These are phyloP conservation scores for Annulohypoxylon maeteangense DNA, from an alignment of 495 filamentous ascomycete genomes.

Conservation along the genomic window DNA sequence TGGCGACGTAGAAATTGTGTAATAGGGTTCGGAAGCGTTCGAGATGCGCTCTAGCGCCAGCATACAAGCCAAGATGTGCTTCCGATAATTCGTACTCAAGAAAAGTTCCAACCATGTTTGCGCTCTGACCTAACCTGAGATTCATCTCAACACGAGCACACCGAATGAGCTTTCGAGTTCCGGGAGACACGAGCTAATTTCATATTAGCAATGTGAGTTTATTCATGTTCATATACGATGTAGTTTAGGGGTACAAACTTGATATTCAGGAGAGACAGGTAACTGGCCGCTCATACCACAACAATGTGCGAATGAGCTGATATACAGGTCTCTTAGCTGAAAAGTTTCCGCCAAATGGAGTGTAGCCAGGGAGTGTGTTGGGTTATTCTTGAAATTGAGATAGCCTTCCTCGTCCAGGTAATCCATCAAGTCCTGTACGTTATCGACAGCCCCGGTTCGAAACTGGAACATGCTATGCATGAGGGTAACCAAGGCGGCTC, in stretches of 20 bases:
- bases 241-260: slow-evolving; percentile 52
- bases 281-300: slow-evolving; percentile 72
- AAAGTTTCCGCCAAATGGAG: slow-evolving; percentile 71
- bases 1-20: slow-evolving; percentile 66
- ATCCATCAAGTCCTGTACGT: slow-evolving; percentile 61
- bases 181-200: slow-evolving; percentile 61
- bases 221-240: slow-evolving; percentile 2
- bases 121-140: slow-evolving; percentile 60
- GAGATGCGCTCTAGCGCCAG: slow-evolving; percentile 65
- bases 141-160: slow-evolving; percentile 71
- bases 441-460: slow-evolving; percentile 56
- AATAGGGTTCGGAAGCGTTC: slow-evolving; percentile 72
- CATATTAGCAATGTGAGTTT: slow-evolving; percentile 19
- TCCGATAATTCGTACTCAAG: slow-evolving; percentile 69
- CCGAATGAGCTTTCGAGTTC: slow-evolving; percentile 68
- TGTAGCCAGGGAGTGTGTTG: slow-evolving; percentile 68
- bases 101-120: slow-evolving; percentile 63
- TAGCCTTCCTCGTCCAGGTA: slow-evolving; percentile 72
- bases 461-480: slow-evolving; percentile 68
- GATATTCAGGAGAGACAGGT: slow-evolving; percentile 62
- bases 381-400: slow-evolving; percentile 65
- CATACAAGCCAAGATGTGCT: slow-evolving; percentile 63
- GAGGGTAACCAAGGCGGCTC: slow-evolving; percentile 65
- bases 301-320: slow-evolving; percentile 73
- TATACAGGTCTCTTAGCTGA: slow-evolving; percentile 65